Percentiles rank a stretch among this genome's conserved stretches.
phyloP scores from a whole-genome alignment of 108 stramenopile species.

The Asterionellopsis glacialis region DNA sequence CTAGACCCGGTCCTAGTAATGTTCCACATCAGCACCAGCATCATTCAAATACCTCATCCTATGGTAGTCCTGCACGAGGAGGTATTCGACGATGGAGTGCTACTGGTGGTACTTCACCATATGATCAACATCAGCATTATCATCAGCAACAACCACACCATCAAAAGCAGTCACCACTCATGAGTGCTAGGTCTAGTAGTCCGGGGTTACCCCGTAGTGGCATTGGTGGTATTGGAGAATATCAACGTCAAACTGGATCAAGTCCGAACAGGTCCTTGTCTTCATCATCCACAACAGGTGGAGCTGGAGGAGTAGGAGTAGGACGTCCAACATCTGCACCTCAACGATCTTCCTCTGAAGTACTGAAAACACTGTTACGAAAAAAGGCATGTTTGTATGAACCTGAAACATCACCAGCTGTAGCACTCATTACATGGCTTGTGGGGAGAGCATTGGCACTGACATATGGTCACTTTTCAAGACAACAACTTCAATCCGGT shows the following conservation, averaged over 20 bases:
- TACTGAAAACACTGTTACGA: conserved; percentile 82
- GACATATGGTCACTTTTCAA: conserved; percentile 71
- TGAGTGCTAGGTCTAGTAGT: too few relatives aligned
- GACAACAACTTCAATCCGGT: conserved; percentile 81
- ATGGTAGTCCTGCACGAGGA: not conserved
- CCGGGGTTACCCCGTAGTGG: too few relatives aligned
- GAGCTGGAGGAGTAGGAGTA: not conserved
- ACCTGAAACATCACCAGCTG: conserved; percentile 77
- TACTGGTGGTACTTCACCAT: too few relatives aligned
- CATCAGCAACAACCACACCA: too few relatives aligned
- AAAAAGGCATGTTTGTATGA: conserved; percentile 90
- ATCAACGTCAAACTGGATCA: not conserved
- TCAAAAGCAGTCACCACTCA: too few relatives aligned
- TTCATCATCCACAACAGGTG: not conserved
- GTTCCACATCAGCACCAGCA: not conserved
- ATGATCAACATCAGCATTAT: too few relatives aligned
- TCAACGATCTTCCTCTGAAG: conserved; percentile 60
- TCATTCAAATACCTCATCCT: not conserved
- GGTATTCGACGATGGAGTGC: too few relatives aligned
- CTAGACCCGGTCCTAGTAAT: not conserved
- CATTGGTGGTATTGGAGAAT: too few relatives aligned
- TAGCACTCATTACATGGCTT: conserved; percentile 84
- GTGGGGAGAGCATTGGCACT: conserved; percentile 75
- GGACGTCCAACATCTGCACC: not conserved
- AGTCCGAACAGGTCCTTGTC: not conserved